These are phyloP conservation scores for Cytidiella melzeri DNA, from an alignment of 768 basidiomycete species.

Conservation along the genomic window DNA sequence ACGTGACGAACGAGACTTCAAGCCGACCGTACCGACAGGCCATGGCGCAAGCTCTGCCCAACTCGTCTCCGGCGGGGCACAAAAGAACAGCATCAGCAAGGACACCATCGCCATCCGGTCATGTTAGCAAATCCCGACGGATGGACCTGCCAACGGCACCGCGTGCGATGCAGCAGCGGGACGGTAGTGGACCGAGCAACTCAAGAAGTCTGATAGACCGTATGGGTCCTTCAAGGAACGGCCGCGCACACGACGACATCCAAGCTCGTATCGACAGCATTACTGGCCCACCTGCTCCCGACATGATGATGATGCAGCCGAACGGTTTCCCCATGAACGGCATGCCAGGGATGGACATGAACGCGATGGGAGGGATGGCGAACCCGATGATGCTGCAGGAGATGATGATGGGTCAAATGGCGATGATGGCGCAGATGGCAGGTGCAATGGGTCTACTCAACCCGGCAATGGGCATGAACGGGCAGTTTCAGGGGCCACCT, in stretches of 20 bases:
- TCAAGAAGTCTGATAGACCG: constrained; percentile 74
- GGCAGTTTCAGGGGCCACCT: constrained; percentile 54
- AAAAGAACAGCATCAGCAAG: constrained; percentile 63
- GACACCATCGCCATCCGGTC: constrained; percentile 59
- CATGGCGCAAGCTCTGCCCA: constrained; percentile 55
- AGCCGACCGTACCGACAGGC: constrained; percentile 66
- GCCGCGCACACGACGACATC: constrained; percentile 48
- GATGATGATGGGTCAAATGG: constrained; percentile 90
- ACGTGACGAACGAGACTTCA: constrained; percentile 32
- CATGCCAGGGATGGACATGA: constrained; percentile 57
- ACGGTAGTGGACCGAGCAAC: constrained; percentile 26
- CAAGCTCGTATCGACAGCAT: constrained; percentile 78
- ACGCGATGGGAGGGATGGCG: constrained; percentile 47
- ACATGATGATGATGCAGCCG: constrained; percentile 44
- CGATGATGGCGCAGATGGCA: constrained; percentile 91
- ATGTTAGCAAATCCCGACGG: constrained; percentile 60
- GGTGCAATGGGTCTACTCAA: constrained; percentile 75
- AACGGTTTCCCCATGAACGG: constrained; percentile 23
- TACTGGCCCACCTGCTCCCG: constrained; percentile 46
- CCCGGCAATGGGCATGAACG: constrained; percentile 54
- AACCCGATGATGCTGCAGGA: constrained; percentile 78
- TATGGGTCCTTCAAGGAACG: constrained; percentile 43
- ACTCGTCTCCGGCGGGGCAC: constrained; percentile 42
- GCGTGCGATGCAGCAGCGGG: constrained; percentile 60
- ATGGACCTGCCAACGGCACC: constrained; percentile 81